Percentiles rank a stretch among this genome's conserved stretches.
Evolutionary conservation across 2,329 filamentous ascomycete species (phyloP).

Genomic region (Fusarium verrucosum): DNA sequence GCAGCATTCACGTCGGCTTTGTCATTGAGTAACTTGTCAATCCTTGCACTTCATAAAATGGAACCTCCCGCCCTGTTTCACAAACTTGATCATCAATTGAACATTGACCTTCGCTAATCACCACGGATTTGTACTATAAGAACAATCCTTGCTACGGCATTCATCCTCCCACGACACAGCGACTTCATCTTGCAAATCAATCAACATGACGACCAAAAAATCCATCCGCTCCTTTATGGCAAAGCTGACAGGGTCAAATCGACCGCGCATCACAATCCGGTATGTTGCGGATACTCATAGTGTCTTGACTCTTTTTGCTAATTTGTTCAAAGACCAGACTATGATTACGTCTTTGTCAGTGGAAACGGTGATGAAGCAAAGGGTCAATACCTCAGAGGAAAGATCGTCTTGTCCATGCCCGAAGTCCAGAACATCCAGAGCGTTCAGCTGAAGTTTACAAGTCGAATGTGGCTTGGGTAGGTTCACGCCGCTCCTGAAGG

Average conservation of each 20-base stretch:
- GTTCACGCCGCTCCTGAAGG: rapidly evolving
- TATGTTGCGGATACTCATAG: rapidly evolving
- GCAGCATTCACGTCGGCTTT: neutral
- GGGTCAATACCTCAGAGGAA: conserved; percentile 6
- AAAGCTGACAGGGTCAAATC: neutral
- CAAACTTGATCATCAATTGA: neutral
- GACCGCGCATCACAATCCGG: neutral
- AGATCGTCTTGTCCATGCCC: neutral
- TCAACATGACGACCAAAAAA: neutral
- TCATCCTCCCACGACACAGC: neutral
- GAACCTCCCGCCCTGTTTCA: neutral
- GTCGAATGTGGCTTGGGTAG: conserved; percentile 21
- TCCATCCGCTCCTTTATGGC: neutral
- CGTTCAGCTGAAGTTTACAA: neutral
- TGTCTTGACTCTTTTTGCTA: rapidly evolving
- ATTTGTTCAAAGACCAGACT: neutral
- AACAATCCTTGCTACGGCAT: neutral
- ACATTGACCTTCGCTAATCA: neutral
- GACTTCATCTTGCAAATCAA: neutral
- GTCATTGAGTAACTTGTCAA: neutral
- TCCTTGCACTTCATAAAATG: neutral
- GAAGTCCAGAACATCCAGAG: neutral
- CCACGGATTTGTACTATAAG: neutral
- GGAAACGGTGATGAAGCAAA: neutral
- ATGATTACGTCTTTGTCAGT: neutral